Evolutionary conservation across 2,329 filamentous ascomycete species (phyloP), one percentile per base, ranked within the genome.

Genomic region (Septoria linicola): DNA sequence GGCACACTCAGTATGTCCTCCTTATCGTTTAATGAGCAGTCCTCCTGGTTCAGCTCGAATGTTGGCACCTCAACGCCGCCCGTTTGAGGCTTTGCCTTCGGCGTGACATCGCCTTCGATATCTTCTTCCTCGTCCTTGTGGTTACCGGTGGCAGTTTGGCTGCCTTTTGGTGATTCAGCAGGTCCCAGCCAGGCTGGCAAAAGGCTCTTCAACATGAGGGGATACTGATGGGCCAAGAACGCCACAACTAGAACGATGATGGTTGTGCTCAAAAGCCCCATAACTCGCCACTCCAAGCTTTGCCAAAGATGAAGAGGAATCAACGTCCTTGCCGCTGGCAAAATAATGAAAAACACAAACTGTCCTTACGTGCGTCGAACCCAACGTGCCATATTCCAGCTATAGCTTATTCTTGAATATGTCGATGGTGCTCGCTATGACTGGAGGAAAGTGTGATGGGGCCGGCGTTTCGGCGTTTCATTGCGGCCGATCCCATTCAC

Each of bases 241-340:
- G 65, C 68, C 31, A 70, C 58, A 7, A 73, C 69, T 21, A 69
- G 63, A 44, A 74, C 51, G 19, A 77, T 53, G 21, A 67, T 62
- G 25, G 65, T 69, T 23, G 72, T 62, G 30, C 68, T 69, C 54
- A 72, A 60, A 64, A 70, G 72, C 54, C 70, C 73, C 74, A 76
- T 76, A 7, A 47, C 55, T 40, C 19, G 42, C 31, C 27, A 45
- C 42, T 21, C n/a, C 8, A 20, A 14, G 20, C 30, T 13, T 56
- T 56, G 53, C 32, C 50, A 49, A 20, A 52, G 37, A 23, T 46
- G 45, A 20, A 51, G 43, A 46, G 52, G 46, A 14, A n/a, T 51
- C 14, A 47, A 43, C 39, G 40, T 40, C 40, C 49, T 46, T 36
- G 31, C 27, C 14, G n/a, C n/a, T n/a, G n/a, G n/a, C n/a, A n/a